phyloP scores from a whole-genome alignment of 1,284 basidiomycete species.

The Sphaerobolus stellatus region DNA sequence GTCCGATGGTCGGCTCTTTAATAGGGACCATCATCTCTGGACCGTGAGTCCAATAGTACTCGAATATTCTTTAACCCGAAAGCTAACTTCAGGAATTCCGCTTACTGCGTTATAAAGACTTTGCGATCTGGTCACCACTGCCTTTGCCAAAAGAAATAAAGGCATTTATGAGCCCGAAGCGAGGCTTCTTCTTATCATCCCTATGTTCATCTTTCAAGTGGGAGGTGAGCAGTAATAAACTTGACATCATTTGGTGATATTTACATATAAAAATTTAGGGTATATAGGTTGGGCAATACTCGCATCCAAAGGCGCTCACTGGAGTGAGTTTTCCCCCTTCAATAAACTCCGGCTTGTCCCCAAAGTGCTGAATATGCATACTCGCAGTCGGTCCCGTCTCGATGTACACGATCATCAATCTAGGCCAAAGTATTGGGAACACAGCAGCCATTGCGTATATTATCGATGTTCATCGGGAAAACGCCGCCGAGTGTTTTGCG shows the following conservation, averaged over 20 bases:
- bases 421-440: slow-evolving; percentile 18
- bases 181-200: slow-evolving; percentile 41
- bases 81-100: no score
- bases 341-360: not conserved
- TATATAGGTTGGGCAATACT: slow-evolving; percentile 13
- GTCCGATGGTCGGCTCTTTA: slow-evolving; percentile 43
- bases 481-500: slow-evolving; percentile 43
- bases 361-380: not conserved
- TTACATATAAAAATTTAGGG: not conserved
- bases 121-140: slow-evolving; percentile 43
- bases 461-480: slow-evolving; percentile 41
- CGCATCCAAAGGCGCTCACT: slow-evolving; percentile 12
- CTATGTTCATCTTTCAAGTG: slow-evolving; percentile 41
- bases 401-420: slow-evolving; percentile 21
- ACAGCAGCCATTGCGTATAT: slow-evolving; percentile 42
- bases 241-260: not conserved
- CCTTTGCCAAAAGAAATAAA: slow-evolving; percentile 42
- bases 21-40: slow-evolving; percentile 40
- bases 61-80: not conserved
- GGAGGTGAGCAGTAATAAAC: slow-evolving; percentile 31
- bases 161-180: slow-evolving; percentile 50
- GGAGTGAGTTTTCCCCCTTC: slow-evolving; percentile 9
- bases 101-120: no score
- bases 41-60: slow-evolving; percentile 20
- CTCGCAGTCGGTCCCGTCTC: slow-evolving; percentile 17